Conservation (phyloP, 176 grass and related monocot species). For the Raddia guianensis region DNA sequence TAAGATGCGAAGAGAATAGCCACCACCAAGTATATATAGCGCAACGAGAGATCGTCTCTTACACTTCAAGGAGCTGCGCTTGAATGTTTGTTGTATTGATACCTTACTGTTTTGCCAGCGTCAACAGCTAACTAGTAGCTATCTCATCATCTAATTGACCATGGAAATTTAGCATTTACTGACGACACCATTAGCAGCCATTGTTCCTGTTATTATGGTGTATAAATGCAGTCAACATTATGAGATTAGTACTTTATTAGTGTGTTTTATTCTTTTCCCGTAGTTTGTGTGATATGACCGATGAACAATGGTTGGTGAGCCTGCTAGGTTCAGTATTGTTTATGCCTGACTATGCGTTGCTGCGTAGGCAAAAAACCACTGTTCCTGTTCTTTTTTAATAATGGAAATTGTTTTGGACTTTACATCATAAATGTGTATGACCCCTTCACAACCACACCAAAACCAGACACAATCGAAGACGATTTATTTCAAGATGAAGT, state of each 20-base stretch:
- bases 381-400: no score
- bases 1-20: slow-evolving; percentile 59
- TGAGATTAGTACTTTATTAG: not conserved
- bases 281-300: not conserved
- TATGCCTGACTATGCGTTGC: no score
- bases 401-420: no score
- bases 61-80: not conserved
- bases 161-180: not conserved
- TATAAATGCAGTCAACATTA: not conserved
- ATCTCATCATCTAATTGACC: not conserved
- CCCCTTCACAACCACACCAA: no score
- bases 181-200: not conserved
- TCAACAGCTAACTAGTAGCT: not conserved
- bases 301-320: not conserved
- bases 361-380: no score
- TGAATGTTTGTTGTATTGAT: slow-evolving; percentile 18
- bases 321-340: not conserved
- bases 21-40: not conserved
- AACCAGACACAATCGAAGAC: no score
- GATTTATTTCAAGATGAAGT: no score
- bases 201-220: not conserved
- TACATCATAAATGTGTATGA: no score
- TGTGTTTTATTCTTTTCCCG: not conserved
- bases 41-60: not conserved
- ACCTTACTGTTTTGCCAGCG: not conserved